Conservation (phyloP, 2,329 filamentous ascomycete genomes). For the Epichloe glyceriae region DNA sequence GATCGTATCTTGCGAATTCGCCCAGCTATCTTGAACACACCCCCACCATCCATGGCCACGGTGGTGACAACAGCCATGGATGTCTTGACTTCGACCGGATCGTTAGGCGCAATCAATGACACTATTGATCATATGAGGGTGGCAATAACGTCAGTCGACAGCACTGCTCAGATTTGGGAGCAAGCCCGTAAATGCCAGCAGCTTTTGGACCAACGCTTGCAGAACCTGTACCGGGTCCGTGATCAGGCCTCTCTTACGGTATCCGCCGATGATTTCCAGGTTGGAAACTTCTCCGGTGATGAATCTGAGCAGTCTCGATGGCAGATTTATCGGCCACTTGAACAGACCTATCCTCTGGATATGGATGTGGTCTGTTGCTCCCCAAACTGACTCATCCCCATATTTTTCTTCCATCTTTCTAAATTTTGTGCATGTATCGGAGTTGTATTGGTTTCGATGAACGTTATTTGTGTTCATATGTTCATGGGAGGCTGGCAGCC, state of each 20-base stretch:
- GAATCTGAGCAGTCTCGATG: constrained; percentile 19
- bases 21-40: constrained; percentile 24
- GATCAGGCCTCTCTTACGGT: constrained; percentile 17
- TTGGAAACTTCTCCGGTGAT: constrained; percentile 13
- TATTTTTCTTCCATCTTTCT: constrained; percentile 4
- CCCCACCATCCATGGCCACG: constrained; percentile 50
- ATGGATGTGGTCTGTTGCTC: constrained; percentile 25
- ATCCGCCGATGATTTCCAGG: constrained; percentile 17
- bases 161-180: constrained; percentile 46
- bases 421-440: constrained; percentile 10
- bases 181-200: constrained; percentile 38
- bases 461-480: background rate
- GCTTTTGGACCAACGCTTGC: constrained; percentile 28
- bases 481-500: background rate
- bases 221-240: constrained; percentile 20
- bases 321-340: constrained; percentile 24
- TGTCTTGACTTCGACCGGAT: constrained; percentile 48
- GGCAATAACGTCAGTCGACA: constrained; percentile 40
- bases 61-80: constrained; percentile 52
- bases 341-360: constrained; percentile 21
- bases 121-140: constrained; percentile 41
- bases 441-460: constrained; percentile 3
- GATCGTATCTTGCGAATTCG: constrained; percentile 22
- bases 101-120: constrained; percentile 34
- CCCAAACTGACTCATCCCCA: constrained; percentile 8